Percentiles rank a stretch among this genome's conserved stretches.
phyloP scores from a whole-genome alignment of 768 basidiomycete genomes.

The Rhizopogon vulgaris region DNA sequence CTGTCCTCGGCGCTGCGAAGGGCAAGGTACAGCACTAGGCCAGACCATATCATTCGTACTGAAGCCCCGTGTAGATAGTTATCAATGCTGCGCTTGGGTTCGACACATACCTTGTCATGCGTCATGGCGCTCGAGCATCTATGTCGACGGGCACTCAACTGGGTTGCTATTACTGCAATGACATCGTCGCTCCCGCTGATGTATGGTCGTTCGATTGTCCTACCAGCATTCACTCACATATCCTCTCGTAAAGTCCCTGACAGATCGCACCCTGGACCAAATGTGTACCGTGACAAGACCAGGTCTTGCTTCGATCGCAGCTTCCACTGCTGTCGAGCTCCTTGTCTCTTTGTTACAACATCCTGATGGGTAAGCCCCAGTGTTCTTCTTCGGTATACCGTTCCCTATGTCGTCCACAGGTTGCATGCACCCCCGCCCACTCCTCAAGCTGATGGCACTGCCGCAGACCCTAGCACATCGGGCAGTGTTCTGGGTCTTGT shows the following conservation, averaged over 20 bases:
- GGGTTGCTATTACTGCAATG: constrained; percentile 98
- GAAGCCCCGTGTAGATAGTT: constrained; percentile 53
- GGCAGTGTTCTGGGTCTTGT: constrained; percentile 75
- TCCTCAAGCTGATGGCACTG: constrained; percentile 26
- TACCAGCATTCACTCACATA: background rate
- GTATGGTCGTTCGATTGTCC: constrained; percentile 38
- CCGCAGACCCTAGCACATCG: constrained; percentile 20
- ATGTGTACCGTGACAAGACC: constrained; percentile 99
- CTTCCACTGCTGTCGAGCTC: constrained; percentile 88
- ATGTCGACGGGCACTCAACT: constrained; percentile 36
- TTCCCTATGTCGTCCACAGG: constrained; percentile 27
- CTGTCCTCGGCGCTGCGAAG: constrained; percentile 77
- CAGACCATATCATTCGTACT: background rate
- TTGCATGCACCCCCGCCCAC: constrained; percentile 69
- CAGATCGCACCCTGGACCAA: constrained; percentile 92
- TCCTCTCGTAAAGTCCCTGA: constrained; percentile 43
- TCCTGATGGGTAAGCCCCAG: constrained; percentile 62
- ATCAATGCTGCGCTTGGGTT: constrained; percentile 94
- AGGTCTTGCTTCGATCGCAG: constrained; percentile 88
- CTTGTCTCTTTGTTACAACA: constrained; percentile 87
- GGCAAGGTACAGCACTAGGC: constrained; percentile 54
- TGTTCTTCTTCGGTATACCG: background rate
- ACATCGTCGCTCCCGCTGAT: constrained; percentile 93
- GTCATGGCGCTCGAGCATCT: constrained; percentile 69
- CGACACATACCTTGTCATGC: constrained; percentile 95